A percentile compares a stretch with the other conserved stretches of the same genome.
phyloP scores from a whole-genome alignment of 208 protist genomes.

The Acanthamoeba lenticulata region DNA sequence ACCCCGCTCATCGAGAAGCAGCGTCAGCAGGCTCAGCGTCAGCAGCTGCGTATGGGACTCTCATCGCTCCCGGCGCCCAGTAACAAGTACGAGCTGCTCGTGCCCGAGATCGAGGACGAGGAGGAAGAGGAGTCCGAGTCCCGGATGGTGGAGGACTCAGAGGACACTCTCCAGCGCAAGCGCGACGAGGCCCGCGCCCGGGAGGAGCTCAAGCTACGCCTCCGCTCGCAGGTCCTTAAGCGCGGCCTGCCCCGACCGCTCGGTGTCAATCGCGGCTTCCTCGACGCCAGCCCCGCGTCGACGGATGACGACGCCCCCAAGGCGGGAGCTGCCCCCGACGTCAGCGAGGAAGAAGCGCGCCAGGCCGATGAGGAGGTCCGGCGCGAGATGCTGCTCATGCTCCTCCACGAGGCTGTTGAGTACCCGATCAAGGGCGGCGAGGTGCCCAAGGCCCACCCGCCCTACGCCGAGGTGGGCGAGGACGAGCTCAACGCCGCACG shows the following conservation, averaged over 20 bases:
- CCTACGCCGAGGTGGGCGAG: not conserved
- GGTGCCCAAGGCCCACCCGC: not conserved
- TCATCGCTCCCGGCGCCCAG: constrained; percentile 79
- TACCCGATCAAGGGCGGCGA: constrained; percentile 65
- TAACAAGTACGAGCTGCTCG: constrained; percentile 83
- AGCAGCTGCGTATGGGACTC: constrained; percentile 51
- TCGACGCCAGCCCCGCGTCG: not conserved
- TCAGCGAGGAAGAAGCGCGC: not conserved
- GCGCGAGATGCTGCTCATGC: constrained; percentile 72
- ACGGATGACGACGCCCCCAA: not conserved
- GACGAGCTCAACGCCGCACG: constrained; percentile 2
- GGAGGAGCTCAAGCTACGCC: constrained; percentile 65
- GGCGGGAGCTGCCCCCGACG: too few relatives aligned
- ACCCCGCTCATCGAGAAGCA: not conserved
- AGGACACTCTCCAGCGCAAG: constrained; percentile 66
- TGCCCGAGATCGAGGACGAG: constrained; percentile 43
- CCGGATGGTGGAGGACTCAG: constrained; percentile 34
- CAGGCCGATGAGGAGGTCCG: not conserved
- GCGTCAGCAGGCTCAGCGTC: not conserved
- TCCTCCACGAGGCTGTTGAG: constrained; percentile 71
- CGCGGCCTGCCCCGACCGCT: constrained; percentile 78
- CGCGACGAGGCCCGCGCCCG: constrained; percentile 61
- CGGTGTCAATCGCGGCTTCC: not conserved
- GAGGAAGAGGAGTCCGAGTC: not conserved
- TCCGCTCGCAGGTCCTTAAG: constrained; percentile 74